Percentiles rank a stretch among this genome's conserved stretches.
phyloP scores from a whole-genome alignment of 1,139 yeast species.

The Chernovozyma sophiae-reginae region DNA sequence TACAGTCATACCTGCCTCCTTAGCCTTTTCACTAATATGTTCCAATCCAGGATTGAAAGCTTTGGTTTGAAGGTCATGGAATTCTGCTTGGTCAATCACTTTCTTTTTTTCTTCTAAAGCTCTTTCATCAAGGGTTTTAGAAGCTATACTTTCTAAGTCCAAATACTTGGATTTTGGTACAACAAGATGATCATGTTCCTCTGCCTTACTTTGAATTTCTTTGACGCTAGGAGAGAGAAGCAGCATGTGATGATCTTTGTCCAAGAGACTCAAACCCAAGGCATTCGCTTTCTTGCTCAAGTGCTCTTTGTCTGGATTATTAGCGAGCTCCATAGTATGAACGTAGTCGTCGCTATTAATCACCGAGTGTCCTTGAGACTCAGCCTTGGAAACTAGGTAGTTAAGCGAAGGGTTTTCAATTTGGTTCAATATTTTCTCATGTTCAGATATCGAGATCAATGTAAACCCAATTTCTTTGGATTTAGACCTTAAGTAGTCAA shows the following conservation, averaged over 20 bases:
- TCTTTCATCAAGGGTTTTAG: neutral
- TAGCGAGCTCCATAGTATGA: conserved; percentile 11
- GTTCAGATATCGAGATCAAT: conserved; percentile 23
- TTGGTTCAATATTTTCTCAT: conserved; percentile 9
- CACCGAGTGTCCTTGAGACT: conserved; percentile 14
- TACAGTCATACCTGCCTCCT: conserved; percentile 6
- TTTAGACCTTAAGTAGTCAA: conserved; percentile 16
- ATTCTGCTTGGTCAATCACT: neutral
- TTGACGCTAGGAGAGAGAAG: conserved; percentile 21
- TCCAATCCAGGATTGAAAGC: conserved; percentile 19
- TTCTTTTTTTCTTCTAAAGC: neutral
- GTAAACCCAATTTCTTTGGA: conserved; percentile 15
- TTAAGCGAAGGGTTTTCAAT: conserved; percentile 3
- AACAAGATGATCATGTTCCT: conserved; percentile 17
- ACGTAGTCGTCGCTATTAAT: conserved; percentile 13
- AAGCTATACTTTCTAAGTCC: neutral
- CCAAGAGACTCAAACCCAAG: conserved; percentile 12
- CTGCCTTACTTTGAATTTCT: conserved; percentile 18
- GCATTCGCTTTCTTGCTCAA: conserved; percentile 9
- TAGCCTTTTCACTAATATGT: conserved; percentile 9
- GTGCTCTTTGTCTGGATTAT: conserved; percentile 14
- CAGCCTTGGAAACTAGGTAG: conserved; percentile 15
- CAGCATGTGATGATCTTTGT: conserved; percentile 1
- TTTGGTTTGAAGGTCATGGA: neutral
- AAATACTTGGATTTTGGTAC: conserved; percentile 10